A percentile compares a stretch with the other conserved stretches of the same genome.
These are phyloP conservation scores for Rhodotorula sp. DNA, from an alignment of 1,284 basidiomycete genomes.

Conservation along the genomic window DNA sequence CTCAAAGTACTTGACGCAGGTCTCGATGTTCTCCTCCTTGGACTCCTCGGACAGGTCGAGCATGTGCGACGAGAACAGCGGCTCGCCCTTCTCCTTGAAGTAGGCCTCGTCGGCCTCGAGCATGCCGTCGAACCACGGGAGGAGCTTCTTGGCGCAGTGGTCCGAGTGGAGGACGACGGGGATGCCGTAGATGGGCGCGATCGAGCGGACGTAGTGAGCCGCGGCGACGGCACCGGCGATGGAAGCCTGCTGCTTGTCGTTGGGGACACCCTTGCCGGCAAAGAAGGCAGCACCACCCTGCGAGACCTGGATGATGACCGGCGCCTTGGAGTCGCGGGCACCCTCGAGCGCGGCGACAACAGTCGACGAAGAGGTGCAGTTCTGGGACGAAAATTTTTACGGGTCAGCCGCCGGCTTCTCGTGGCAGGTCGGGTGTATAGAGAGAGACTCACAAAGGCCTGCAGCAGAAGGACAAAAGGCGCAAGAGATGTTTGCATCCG, in stretches of 20 bases:
- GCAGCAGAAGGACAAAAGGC: background rate
- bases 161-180: slow-evolving; percentile 98
- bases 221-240: slow-evolving; percentile 87
- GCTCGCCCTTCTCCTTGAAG: slow-evolving; percentile 82
- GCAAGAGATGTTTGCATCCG: background rate
- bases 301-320: slow-evolving; percentile 96
- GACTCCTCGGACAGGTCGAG: slow-evolving; percentile 97
- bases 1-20: slow-evolving; percentile 91
- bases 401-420: background rate
- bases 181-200: slow-evolving; percentile 85
- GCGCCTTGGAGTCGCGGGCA: slow-evolving; percentile 86
- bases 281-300: slow-evolving; percentile 97
- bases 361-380: slow-evolving; percentile 67
- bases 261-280: slow-evolving; percentile 92
- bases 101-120: slow-evolving; percentile 93
- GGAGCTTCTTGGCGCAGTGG: slow-evolving; percentile 97
- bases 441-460: slow-evolving; percentile 31
- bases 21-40: slow-evolving; percentile 95
- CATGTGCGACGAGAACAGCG: slow-evolving; percentile 99
- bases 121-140: slow-evolving; percentile 99
- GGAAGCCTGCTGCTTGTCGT: slow-evolving; percentile 96
- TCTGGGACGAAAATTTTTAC: slow-evolving; percentile 21
- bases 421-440: no score
- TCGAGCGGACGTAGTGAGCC: slow-evolving; percentile 84
- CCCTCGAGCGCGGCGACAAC: slow-evolving; percentile 85